Evolutionary conservation across 2,329 filamentous ascomycete genomes (phyloP), one percentile per base, ranked within the genome.

Genomic region (Penicillium sp.): DNA sequence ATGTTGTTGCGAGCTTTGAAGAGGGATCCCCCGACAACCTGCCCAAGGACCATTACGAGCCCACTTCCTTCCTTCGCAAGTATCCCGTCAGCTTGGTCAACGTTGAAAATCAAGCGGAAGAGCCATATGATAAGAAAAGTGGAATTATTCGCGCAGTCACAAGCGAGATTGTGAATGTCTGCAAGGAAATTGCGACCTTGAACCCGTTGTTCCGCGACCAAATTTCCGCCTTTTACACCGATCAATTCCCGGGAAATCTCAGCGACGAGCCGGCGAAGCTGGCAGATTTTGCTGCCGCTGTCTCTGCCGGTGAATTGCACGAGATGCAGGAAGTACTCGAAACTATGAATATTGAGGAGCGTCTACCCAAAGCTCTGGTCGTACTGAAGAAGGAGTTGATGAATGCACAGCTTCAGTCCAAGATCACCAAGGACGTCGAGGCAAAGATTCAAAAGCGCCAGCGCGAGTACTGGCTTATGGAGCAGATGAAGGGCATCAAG

Each of bases 401-500:
- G 86, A 98, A 97, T 59, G 93, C 93, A 0, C 88, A 97, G 66
- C 76, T 98, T 28, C 91, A 96, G 68, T 91, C 88, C 48, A 98
- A 97, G 76, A 97, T 98, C 49, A 89, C 87, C 49, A 96, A 96
- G 72, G 93, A 98, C 64, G 94, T 98, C 13, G 93, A 97, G 68
- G 89, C 82, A 64, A 96, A 95, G 72, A 97, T 98, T 46, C 90
- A 90, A 61, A 97, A 98, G 73, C 85, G 91, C 28, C 93, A 98
- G 68, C 84, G 93, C 45, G 93, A 98, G 66, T 98, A 97, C 73
- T 97, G 90, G 88, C 76, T 98, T 40, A 94, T 95, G 89, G 93
- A 98, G 71, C 94, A 98, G 69, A 95, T 98, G 90, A 97, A 97
- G 76, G 93, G 90, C 26, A 98, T 98, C 64, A 86, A 89, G 49